phyloP scores from a whole-genome alignment of 352 stramenopile genomes.

The Phytophthora brassicae region DNA sequence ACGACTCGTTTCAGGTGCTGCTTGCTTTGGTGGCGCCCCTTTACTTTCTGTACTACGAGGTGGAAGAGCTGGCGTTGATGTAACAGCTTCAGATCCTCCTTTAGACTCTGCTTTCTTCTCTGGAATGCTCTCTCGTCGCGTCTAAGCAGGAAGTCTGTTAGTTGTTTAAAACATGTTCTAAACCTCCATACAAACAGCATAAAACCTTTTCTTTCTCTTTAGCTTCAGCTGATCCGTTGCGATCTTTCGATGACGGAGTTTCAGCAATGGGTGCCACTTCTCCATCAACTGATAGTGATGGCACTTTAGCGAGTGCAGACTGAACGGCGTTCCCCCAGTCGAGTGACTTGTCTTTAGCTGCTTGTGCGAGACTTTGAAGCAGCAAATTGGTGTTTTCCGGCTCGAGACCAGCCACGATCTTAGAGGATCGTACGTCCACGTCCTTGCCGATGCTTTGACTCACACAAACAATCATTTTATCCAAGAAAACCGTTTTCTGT shows the following conservation, averaged over 20 bases:
- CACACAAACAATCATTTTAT: slow-evolving; percentile 88
- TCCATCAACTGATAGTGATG: slow-evolving; percentile 61
- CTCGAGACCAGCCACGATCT: slow-evolving; percentile 87
- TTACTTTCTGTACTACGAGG: slow-evolving; percentile 41
- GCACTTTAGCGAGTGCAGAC: slow-evolving; percentile 59
- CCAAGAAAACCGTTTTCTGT: slow-evolving; percentile 83
- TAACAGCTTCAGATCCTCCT: slow-evolving; percentile 23
- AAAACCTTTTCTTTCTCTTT: slow-evolving; percentile 40
- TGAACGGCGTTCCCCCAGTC: slow-evolving; percentile 73
- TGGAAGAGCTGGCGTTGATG: slow-evolving; percentile 1
- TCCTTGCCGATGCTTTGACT: slow-evolving; percentile 59
- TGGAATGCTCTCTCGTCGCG: slow-evolving; percentile 32
- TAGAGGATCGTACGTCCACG: slow-evolving; percentile 75
- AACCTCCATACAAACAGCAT: no score
- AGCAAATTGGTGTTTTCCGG: slow-evolving; percentile 86
- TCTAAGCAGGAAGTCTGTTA: slow-evolving; percentile 1
- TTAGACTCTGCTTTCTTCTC: slow-evolving; percentile 30
- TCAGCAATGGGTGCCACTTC: slow-evolving; percentile 21
- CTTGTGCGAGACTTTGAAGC: slow-evolving; percentile 65
- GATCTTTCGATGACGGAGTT: slow-evolving; percentile 47
- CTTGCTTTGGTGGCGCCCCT: slow-evolving; percentile 29
- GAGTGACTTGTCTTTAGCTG: slow-evolving; percentile 55
- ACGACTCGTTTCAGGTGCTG: slow-evolving; percentile 16
- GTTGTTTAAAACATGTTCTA: no score
- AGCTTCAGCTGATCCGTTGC: slow-evolving; percentile 48